Evolutionary conservation across 2,329 filamentous ascomycete species (phyloP).

Genomic region (Periconia sp.): DNA sequence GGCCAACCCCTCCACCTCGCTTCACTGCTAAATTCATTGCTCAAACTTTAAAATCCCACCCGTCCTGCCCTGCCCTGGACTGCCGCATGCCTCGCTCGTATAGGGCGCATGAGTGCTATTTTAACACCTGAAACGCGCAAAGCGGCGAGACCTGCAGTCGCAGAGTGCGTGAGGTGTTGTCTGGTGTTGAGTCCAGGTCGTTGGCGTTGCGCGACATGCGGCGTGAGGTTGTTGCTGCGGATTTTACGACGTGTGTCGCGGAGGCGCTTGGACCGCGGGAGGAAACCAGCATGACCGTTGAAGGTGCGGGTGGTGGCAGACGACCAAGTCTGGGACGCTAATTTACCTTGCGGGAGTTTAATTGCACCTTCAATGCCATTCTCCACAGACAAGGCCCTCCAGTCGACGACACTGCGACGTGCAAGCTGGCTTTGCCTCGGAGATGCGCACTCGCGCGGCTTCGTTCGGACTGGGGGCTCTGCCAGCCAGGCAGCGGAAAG

Average conservation of each 20-base stretch:
- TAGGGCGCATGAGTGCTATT: conserved; percentile 10
- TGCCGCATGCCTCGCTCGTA: conserved; percentile 1
- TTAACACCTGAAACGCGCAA: conserved; percentile 16
- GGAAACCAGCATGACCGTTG: conserved; percentile 12
- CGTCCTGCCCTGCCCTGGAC: conserved; percentile 1
- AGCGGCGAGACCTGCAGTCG: conserved; percentile 10
- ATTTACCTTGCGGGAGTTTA: conserved; percentile 29
- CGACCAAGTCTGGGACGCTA: conserved; percentile 28
- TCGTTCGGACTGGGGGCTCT: too few species aligned
- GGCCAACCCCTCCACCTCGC: conserved; percentile 8
- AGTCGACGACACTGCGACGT: not conserved
- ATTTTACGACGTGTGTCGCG: not conserved
- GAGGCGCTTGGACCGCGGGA: not conserved
- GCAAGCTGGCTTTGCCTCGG: not conserved
- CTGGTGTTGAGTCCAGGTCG: not conserved
- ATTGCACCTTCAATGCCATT: conserved; percentile 20
- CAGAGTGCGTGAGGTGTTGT: not conserved
- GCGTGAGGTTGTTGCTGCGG: conserved; percentile 3
- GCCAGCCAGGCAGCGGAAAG: too few species aligned
- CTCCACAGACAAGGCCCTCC: not conserved
- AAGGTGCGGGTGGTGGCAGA: conserved; percentile 10
- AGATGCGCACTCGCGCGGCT: conserved; percentile 7
- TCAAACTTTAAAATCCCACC: conserved; percentile 11
- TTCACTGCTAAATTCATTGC: conserved; percentile 24
- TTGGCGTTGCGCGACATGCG: conserved; percentile 3